Conservation (phyloP, 2,329 filamentous ascomycete species). For the Fusarium sublunatum region DNA sequence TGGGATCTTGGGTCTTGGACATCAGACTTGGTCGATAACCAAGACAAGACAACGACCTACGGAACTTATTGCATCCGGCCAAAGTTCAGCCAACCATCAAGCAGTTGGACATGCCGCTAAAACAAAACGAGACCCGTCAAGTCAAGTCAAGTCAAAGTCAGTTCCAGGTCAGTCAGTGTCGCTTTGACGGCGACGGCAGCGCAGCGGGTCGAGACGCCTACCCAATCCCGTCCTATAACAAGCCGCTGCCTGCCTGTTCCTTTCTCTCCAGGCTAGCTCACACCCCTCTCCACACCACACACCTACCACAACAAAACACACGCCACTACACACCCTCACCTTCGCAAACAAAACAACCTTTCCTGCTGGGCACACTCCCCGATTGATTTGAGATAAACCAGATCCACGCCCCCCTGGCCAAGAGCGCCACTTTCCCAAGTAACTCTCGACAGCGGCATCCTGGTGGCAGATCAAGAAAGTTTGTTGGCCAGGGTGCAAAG, state of each 20-base stretch:
- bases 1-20: conserved; percentile 11
- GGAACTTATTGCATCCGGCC: conserved; percentile 40
- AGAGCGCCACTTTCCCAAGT: conserved; percentile 37
- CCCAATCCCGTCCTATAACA: conserved; percentile 26
- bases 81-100: conserved; percentile 34
- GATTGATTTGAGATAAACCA: conserved; percentile 21
- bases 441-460: conserved; percentile 46
- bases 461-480: conserved; percentile 47
- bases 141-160: conserved; percentile 6
- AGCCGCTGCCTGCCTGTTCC: conserved; percentile 5
- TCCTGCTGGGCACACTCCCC: neutral
- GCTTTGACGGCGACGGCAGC: conserved; percentile 24
- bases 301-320: neutral
- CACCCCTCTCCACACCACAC: neutral
- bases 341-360: conserved; percentile 6
- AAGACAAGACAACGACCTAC: conserved; percentile 2
- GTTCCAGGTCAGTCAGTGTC: conserved; percentile 23
- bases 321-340: neutral
- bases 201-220: conserved; percentile 24
- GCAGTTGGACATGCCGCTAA: conserved; percentile 9
- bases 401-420: conserved; percentile 25
- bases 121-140: conserved; percentile 21
- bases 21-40: neutral
- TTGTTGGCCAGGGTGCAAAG: conserved; percentile 31
- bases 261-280: neutral